These are phyloP conservation scores for Phlebiopsis flavidoalba DNA, from an alignment of 768 basidiomycete species.

Conservation along the genomic window DNA sequence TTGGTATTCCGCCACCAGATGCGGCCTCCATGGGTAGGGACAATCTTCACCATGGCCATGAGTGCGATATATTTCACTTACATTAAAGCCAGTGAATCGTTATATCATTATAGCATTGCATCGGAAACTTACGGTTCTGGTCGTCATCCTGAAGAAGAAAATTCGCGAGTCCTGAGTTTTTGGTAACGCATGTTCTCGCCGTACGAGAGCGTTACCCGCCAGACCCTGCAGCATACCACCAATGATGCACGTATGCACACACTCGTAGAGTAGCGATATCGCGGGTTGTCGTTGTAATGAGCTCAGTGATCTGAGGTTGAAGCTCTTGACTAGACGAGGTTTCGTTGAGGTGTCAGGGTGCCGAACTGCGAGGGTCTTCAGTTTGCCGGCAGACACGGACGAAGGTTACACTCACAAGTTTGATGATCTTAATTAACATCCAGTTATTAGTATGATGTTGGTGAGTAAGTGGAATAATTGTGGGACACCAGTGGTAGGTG, in stretches of 20 bases:
- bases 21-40: constrained; percentile 85
- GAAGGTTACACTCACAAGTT: constrained; percentile 55
- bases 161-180: constrained; percentile 87
- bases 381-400: constrained; percentile 2
- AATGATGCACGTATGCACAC: constrained; percentile 96
- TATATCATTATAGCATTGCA: background rate
- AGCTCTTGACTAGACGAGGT: constrained; percentile 89
- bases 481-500: constrained; percentile 84
- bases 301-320: constrained; percentile 87
- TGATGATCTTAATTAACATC: constrained; percentile 99
- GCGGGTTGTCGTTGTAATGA: constrained; percentile 95
- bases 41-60: constrained; percentile 92
- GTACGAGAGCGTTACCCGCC: constrained; percentile 69
- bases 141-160: constrained; percentile 91
- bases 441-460: constrained; percentile 95
- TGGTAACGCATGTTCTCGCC: constrained; percentile 86
- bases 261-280: constrained; percentile 95
- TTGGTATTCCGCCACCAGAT: constrained; percentile 88
- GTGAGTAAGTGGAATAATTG: constrained; percentile 91
- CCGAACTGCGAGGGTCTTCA: constrained; percentile 63
- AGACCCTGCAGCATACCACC: constrained; percentile 89
- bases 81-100: background rate
- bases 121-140: constrained; percentile 75
- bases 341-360: constrained; percentile 85
- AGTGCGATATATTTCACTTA: constrained; percentile 98